A percentile compares a stretch with the other conserved stretches of the same genome.
These are phyloP conservation scores for Liquidambar formosana DNA, from an alignment of 164 flowering plant species.

Conservation along the genomic window DNA sequence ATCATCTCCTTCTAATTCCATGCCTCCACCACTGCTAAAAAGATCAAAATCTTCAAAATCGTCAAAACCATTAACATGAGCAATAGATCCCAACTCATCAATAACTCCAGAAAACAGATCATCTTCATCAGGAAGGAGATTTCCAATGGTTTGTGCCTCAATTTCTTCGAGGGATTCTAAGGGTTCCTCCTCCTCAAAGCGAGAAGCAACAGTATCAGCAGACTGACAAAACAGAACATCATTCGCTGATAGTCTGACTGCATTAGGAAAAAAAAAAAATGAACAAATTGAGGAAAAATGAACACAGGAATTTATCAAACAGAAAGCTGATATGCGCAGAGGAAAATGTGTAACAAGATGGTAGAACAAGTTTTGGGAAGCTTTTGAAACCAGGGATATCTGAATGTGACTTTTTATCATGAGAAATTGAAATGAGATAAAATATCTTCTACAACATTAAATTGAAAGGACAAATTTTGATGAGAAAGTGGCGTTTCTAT, in stretches of 20 bases:
- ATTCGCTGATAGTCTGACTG: constrained; percentile 55
- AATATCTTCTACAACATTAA: background rate
- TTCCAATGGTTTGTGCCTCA: constrained; percentile 77
- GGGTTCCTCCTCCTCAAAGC: constrained; percentile 56
- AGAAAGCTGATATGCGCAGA: background rate
- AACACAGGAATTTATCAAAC: background rate
- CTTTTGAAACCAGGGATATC: background rate
- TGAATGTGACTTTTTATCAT: background rate
- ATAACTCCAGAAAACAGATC: constrained; percentile 60
- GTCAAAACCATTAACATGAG: constrained; percentile 30
- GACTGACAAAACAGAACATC: constrained; percentile 35
- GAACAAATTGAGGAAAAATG: background rate
- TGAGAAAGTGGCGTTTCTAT: background rate
- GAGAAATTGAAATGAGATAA: background rate
- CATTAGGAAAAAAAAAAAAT: background rate
- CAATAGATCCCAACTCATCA: constrained; percentile 41
- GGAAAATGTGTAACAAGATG: background rate
- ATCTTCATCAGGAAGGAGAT: constrained; percentile 79
- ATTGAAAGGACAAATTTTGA: background rate
- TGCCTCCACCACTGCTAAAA: constrained; percentile 43
- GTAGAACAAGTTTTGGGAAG: background rate
- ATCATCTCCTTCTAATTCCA: constrained; percentile 69
- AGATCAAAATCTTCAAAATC: constrained; percentile 58
- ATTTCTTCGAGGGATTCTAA: constrained; percentile 64
- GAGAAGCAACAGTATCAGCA: constrained; percentile 37